Evolutionary conservation across 345 rosid genomes (phyloP).

Genomic region (Brassica rapa): DNA sequence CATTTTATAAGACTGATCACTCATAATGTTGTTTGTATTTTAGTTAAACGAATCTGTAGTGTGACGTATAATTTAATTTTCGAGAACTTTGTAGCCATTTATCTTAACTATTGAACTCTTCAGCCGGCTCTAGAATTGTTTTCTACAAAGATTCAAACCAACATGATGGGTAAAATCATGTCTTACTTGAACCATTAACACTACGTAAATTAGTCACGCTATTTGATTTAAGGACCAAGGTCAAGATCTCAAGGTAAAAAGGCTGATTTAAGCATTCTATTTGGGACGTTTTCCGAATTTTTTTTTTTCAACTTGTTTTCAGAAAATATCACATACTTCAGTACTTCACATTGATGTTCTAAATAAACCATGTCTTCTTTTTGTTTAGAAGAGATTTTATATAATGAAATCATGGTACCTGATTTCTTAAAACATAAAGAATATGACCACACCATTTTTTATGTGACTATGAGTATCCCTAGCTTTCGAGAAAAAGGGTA

Average conservation of each 20-base stretch:
- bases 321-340: too few species aligned
- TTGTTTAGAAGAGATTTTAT: neutral
- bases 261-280: neutral
- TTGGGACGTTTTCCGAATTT: too few species aligned
- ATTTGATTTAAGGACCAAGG: neutral
- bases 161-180: neutral
- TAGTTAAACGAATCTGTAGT: neutral
- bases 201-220: neutral
- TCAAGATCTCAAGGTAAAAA: neutral
- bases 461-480: neutral
- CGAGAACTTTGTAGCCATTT: neutral
- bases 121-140: neutral
- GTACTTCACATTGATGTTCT: too few species aligned
- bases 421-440: neutral
- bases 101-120: neutral
- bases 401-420: neutral
- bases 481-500: neutral
- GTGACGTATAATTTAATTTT: neutral
- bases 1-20: too few species aligned
- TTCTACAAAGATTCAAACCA: neutral
- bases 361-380: neutral
- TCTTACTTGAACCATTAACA: neutral
- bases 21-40: too few species aligned
- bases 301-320: too few species aligned
- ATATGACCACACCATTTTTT: neutral